These are phyloP conservation scores for Tirmania nivea DNA, from an alignment of 495 filamentous ascomycete genomes.

Conservation along the genomic window DNA sequence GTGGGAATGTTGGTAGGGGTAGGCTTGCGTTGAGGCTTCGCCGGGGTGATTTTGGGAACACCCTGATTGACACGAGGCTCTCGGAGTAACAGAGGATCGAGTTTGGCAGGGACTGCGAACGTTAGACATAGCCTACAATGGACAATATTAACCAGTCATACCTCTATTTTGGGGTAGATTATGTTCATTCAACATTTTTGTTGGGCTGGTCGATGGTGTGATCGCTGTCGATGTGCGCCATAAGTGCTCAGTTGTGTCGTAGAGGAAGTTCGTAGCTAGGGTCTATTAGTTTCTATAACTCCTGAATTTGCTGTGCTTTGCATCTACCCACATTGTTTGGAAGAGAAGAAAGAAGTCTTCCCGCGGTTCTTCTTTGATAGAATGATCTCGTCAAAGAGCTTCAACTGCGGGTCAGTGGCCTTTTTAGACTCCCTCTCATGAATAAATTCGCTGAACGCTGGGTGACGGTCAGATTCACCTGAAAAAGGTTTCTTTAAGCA, in stretches of 20 bases:
- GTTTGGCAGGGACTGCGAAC: slow-evolving; percentile 50
- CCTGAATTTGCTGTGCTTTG: slow-evolving; percentile 14
- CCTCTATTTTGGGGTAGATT: slow-evolving; percentile 34
- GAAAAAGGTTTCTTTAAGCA: slow-evolving; percentile 4
- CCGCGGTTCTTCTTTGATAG: slow-evolving; percentile 84
- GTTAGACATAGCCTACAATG: slow-evolving; percentile 19
- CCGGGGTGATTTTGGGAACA: slow-evolving; percentile 20
- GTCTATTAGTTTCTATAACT: slow-evolving; percentile 28
- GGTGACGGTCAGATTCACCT: slow-evolving; percentile 14
- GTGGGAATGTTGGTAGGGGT: not conserved
- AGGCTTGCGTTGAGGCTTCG: not conserved
- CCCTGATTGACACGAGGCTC: slow-evolving; percentile 22
- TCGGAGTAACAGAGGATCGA: slow-evolving; percentile 81
- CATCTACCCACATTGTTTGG: slow-evolving; percentile 30
- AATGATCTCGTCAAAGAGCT: slow-evolving; percentile 89
- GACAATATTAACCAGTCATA: slow-evolving; percentile 19
- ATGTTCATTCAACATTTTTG: slow-evolving; percentile 51
- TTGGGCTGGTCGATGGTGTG: slow-evolving; percentile 36
- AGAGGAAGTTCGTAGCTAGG: slow-evolving; percentile 33
- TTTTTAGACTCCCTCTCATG: slow-evolving; percentile 60
- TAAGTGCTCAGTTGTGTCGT: slow-evolving; percentile 71
- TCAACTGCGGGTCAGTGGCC: slow-evolving; percentile 39
- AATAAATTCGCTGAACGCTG: slow-evolving; percentile 85
- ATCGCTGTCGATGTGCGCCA: slow-evolving; percentile 70
- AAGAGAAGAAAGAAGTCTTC: slow-evolving; percentile 25